These are phyloP conservation scores for Cadophora sp. DNA, from an alignment of 2,329 filamentous ascomycete genomes.

Conservation along the genomic window DNA sequence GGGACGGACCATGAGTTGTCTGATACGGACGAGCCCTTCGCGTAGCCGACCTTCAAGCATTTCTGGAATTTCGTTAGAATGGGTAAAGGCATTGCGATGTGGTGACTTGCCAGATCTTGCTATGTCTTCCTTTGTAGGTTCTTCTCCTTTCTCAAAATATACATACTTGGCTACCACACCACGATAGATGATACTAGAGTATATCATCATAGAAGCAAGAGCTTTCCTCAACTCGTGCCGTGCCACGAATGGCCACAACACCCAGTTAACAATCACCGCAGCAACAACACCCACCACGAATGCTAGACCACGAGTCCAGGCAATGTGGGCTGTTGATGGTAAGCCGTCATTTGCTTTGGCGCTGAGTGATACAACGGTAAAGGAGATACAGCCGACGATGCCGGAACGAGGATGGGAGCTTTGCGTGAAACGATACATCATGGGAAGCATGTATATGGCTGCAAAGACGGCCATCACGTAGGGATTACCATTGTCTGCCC, in stretches of 20 bases:
- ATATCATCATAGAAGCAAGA: conserved; percentile 62
- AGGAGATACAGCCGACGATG: conserved; percentile 62
- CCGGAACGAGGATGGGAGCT: conserved; percentile 64
- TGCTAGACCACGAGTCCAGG: conserved; percentile 55
- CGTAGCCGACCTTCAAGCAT: conserved; percentile 64
- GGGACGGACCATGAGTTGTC: conserved; percentile 53
- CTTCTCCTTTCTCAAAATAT: conserved; percentile 61
- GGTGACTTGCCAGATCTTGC: conserved; percentile 48
- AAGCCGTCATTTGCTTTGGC: conserved; percentile 39
- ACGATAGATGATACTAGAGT: conserved; percentile 63
- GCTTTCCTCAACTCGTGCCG: conserved; percentile 63
- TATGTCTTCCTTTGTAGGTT: conserved; percentile 58
- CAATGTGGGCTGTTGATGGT: conserved; percentile 49
- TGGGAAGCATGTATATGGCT: conserved; percentile 63
- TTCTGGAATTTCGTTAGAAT: conserved; percentile 46
- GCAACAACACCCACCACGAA: conserved; percentile 61
- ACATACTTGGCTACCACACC: conserved; percentile 61
- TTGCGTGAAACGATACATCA: conserved; percentile 62
- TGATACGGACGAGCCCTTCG: conserved; percentile 64
- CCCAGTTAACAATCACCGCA: conserved; percentile 63
- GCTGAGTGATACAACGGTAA: conserved; percentile 59
- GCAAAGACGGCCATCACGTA: conserved; percentile 62
- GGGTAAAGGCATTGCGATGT: neutral
- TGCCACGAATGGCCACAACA: conserved; percentile 67
- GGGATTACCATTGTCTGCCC: conserved; percentile 57